A percentile compares a stretch with the other conserved stretches of the same genome.
Conservation (phyloP, 352 stramenopile species). For the Pythium volutum region DNA sequence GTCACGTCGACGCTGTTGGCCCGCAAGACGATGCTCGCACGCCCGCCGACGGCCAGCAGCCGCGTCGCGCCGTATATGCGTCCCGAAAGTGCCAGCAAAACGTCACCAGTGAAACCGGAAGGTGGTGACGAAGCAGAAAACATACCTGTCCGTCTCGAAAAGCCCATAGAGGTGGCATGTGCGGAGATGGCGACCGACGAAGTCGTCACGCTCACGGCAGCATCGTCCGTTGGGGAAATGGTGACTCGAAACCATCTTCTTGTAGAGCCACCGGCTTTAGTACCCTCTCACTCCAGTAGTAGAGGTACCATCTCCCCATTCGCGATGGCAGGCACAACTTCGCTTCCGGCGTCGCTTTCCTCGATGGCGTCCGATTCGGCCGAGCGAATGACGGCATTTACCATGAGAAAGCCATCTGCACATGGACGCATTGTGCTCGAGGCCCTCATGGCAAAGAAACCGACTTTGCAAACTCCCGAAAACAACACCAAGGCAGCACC, state of each 20-base stretch:
- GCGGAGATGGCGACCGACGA: background rate
- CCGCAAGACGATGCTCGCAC: constrained; percentile 19
- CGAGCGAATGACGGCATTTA: background rate
- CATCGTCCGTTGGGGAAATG: constrained; percentile 4
- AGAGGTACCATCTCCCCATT: background rate
- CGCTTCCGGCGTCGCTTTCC: background rate
- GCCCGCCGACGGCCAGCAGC: background rate
- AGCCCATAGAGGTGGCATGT: no score
- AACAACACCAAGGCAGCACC: background rate
- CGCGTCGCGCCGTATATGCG: constrained; percentile 7
- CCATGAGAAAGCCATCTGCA: background rate
- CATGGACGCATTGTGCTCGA: constrained; percentile 8
- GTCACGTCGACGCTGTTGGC: constrained; percentile 15
- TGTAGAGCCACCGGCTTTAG: no score
- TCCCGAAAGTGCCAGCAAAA: background rate
- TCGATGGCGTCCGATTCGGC: background rate
- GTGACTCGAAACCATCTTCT: constrained; percentile 1
- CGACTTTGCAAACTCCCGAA: background rate
- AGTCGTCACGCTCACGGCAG: constrained; percentile 4
- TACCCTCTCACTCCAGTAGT: background rate
- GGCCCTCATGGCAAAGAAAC: constrained; percentile 5
- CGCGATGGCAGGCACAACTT: background rate
- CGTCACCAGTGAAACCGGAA: background rate
- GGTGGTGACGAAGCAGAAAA: background rate
- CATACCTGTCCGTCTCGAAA: no score